Evolutionary conservation across 441 rosid genomes (phyloP), one percentile per base, ranked within the genome.

Genomic region (Gossypium schwendimanii): DNA sequence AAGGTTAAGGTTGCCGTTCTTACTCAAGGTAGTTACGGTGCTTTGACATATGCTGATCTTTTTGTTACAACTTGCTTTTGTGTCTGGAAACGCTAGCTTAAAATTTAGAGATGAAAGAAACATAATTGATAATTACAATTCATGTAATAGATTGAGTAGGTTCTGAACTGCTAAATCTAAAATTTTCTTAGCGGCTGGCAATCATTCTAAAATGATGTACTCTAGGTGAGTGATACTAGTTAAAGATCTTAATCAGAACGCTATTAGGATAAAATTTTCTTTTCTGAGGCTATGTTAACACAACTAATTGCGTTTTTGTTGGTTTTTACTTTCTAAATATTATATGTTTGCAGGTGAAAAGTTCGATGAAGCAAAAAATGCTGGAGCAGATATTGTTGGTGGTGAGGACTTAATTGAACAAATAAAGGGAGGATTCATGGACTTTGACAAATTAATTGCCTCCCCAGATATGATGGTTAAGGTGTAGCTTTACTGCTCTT

Each of bases 391-490:
- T 86, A 82, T 96, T 76, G 97, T 93, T 63, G 99, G 98, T 60
- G 97, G 98, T 26, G 97, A 91, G 78, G 99, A 93, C 77, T 81
- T 96, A 82, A 93, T 96, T 50, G 90, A 88, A 79, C 94, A 86
- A 79, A 96, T 96, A 44, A 96, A 91, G 83, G 88, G 87, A 82
- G 99, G 98, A 73, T 89, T 91, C 87, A 91, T 93, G 94, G 94
- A 96, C n/a, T 96, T 96, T 44, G 98, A 96, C 85, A 96, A 91
- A 83, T 80, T 96, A 66, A 91, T 96, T 88, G 99, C 98, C 66
- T 93, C 98, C 61, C 97, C 98, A 0, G 99, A 96, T 79, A 93
- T 96, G 98, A 96, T 96, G 99, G 92, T 92, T 72, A 93, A 93
- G 99, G 99, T 95, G 73, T 67, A 83, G 76, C 76, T 80, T 59